Base-by-base conservation (phyloP, 805 yeast species). In the Wickerhamiella brachini region DNA sequence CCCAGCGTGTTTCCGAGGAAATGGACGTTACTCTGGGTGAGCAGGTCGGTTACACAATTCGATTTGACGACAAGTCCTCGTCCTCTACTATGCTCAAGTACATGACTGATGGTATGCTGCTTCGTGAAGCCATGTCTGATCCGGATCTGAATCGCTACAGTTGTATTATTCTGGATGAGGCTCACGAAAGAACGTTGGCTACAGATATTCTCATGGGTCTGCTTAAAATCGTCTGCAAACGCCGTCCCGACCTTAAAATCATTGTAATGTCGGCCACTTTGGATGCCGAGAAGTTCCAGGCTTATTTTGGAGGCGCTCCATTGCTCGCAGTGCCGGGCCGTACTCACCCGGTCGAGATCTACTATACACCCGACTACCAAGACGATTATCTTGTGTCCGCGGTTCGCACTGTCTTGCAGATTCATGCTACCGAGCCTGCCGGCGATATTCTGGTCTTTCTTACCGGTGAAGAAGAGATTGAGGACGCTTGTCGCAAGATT, bases 31-130 rank as follows among this genome's bases (percentile, higher is more conserved):
- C 77, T 54, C 70, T 90, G 49, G 98, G 98, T 37, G 83, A 83
- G 57, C 95, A 90, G 68, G 97, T 90, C 53, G 98, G 98, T 71
- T 90, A 90, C 70, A 79, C 83, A 57, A 85, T 90, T 60, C 83
- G 98, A 72, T 90, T 90, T 64, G 97, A 93, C 60, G 89, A 90
- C 68, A 85, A 79, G 60, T 85, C 95, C 1, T 73, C 84, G 42
- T 73, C 75, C 50, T 83, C 80, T 58, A 90, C 98, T 5, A 76
- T 89, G 38, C 72, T 90, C 62, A 87, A 88, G 68, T 90, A 93
- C 71, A 86, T 90, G 97, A 90, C 98, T 10, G 98, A 90, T 72
- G 98, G 98, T 80, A 89, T 90, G 97, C 75, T 90, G 49, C 72
- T 90, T 58, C 78, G 97, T 63, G 98, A 90, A 69, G 97, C 97